A percentile compares a stretch with the other conserved stretches of the same genome.
phyloP scores from a whole-genome alignment of 768 basidiomycete species.

The Tulasnella sp. region DNA sequence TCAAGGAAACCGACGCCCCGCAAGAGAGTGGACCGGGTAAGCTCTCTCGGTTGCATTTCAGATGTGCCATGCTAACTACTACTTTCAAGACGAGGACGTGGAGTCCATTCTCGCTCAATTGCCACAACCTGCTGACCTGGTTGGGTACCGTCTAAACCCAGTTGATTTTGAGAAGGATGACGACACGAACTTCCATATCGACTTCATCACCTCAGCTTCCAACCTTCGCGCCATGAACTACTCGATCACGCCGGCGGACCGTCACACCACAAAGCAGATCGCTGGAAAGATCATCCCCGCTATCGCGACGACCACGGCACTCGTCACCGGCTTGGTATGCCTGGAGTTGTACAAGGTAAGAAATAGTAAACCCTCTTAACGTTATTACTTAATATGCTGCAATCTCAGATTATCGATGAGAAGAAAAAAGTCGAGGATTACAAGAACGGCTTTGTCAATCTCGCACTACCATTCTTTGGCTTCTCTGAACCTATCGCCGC shows the following conservation, averaged over 20 bases:
- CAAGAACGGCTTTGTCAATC: constrained; percentile 98
- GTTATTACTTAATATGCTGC: too few relatives aligned
- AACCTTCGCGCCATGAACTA: constrained; percentile 96
- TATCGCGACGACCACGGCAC: constrained; percentile 94
- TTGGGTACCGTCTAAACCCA: constrained; percentile 89
- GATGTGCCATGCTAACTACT: background rate
- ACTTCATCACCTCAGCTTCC: constrained; percentile 95
- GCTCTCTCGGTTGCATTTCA: constrained; percentile 16
- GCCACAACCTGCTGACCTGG: constrained; percentile 81
- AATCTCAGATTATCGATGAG: constrained; percentile 88
- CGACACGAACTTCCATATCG: constrained; percentile 95
- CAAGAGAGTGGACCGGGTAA: constrained; percentile 37
- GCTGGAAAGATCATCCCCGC: constrained; percentile 99
- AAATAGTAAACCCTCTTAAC: background rate
- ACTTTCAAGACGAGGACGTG: constrained; percentile 32
- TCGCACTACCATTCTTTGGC: constrained; percentile 96
- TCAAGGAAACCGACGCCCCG: constrained; percentile 85
- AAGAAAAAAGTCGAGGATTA: constrained; percentile 89
- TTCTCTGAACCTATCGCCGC: constrained; percentile 96
- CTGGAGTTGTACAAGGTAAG: constrained; percentile 91
- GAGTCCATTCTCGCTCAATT: constrained; percentile 53
- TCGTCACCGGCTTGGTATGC: constrained; percentile 92
- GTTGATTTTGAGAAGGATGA: constrained; percentile 99
- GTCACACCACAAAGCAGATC: constrained; percentile 92
- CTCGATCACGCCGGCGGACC: constrained; percentile 72